Evolutionary conservation across 768 basidiomycete species (phyloP), one percentile per base, ranked within the genome.

Genomic region (Galerina marginata): DNA sequence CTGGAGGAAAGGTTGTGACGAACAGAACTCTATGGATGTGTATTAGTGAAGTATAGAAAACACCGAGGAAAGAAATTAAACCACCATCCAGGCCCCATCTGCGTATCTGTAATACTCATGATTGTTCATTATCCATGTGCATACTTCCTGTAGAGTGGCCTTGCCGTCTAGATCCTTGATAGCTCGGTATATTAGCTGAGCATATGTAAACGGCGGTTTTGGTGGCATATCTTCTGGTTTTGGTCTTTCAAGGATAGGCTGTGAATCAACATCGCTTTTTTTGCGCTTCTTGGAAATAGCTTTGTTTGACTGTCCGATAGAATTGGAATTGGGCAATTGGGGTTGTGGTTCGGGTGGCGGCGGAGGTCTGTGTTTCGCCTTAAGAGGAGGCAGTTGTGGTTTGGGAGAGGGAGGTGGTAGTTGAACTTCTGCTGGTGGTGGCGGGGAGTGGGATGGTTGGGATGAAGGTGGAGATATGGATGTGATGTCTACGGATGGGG

Each of bases 1-100:
- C 91, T 90, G 10, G 94, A 93, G 1, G 95, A 96, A n/a, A 99
- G 76, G 71, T 95, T 96, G 69, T 98, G 95, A 20, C 95, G 90
- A 47, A 98, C 90, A 33, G 96, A 96, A 67, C 92, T 95, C 93
- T 95, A 69, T n/a, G 25, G 39, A 62, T 26, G 33, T 15, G 39
- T 46, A 54, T 68, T 60, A 62, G 62, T 40, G 52, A 54, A 50
- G 38, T 10, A 53, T 46, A 47, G 37, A 56, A 51, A 9, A 56
- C 54, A 58, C 33, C 45, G 62, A 26, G 61, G 43, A 61, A 45
- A 56, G 7, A 33, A 33, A 33, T 64, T 49, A 25, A 79, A 86
- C 69, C 63, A 94, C 94, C 90, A 93, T 94, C 95, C 96, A 98
- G 45, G 93, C 91, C 44, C 89, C 88, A 70, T 92, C 90, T 58